phyloP scores from a whole-genome alignment of 2,329 filamentous ascomycete genomes.

The Phoma sp. region DNA sequence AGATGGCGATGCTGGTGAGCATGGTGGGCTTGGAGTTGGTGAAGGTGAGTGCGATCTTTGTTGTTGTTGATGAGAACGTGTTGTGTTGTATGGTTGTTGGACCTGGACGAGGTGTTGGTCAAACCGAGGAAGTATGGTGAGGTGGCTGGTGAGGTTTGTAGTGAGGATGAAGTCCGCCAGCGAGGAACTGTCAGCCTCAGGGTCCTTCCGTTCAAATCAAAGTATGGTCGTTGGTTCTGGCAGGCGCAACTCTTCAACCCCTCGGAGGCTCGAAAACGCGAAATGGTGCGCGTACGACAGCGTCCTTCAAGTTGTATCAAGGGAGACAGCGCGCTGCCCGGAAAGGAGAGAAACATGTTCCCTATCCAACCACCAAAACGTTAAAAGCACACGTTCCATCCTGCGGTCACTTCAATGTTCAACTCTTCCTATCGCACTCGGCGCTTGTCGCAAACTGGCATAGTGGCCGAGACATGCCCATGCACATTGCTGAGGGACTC shows the following conservation, averaged over 20 bases:
- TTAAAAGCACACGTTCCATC: slow-evolving; percentile 14
- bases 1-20: not conserved
- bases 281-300: not conserved
- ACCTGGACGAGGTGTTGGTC: not conserved
- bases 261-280: too few species aligned
- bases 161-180: too few species aligned
- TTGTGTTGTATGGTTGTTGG: not conserved
- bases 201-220: too few species aligned
- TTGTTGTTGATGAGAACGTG: not conserved
- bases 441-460: slow-evolving; percentile 1
- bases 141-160: too few species aligned
- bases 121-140: too few species aligned
- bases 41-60: not conserved
- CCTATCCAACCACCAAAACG: not conserved
- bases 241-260: too few species aligned
- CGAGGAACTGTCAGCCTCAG: too few species aligned
- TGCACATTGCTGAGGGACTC: not conserved
- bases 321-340: not conserved
- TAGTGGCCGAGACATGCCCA: slow-evolving; percentile 5
- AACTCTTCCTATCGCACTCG: not conserved
- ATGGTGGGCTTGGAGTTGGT: not conserved
- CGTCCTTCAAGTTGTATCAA: slow-evolving; percentile 12
- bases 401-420: slow-evolving; percentile 3
- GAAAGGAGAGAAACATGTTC: not conserved
- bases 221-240: not conserved